phyloP scores from a whole-genome alignment of 306 rosid genomes.

The Coriaria nepalensis region DNA sequence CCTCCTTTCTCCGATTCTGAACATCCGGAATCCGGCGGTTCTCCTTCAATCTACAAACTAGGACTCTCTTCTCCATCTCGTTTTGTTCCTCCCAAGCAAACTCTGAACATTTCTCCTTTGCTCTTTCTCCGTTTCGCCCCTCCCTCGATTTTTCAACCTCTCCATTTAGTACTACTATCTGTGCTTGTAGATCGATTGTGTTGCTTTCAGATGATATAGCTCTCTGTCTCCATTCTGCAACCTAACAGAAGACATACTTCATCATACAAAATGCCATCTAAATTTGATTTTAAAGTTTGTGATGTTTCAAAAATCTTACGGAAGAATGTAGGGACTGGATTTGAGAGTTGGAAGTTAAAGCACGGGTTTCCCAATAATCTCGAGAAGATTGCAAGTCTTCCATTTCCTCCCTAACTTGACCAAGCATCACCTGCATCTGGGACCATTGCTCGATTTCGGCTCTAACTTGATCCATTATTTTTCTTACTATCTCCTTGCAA shows the following conservation, averaged over 20 bases:
- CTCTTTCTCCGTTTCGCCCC: constrained; percentile 14
- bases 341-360: constrained; percentile 40
- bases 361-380: constrained; percentile 72
- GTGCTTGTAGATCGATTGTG: constrained; percentile 31
- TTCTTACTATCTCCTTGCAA: constrained; percentile 63
- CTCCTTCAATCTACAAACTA: constrained; percentile 59
- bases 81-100: constrained; percentile 24
- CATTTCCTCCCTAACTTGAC: constrained; percentile 82
- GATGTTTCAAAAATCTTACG: constrained; percentile 28
- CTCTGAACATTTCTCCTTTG: constrained; percentile 13
- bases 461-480: constrained; percentile 76
- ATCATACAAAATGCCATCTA: background rate
- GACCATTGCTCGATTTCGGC: constrained; percentile 95
- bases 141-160: constrained; percentile 38
- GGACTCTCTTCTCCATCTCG: constrained; percentile 65
- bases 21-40: constrained; percentile 24
- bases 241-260: constrained; percentile 26
- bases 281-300: background rate
- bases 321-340: constrained; percentile 36
- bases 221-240: constrained; percentile 76
- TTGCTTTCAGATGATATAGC: constrained; percentile 48
- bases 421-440: constrained; percentile 89
- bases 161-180: constrained; percentile 17
- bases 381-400: constrained; percentile 83
- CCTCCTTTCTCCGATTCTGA: constrained; percentile 24